phyloP scores from a whole-genome alignment of 148 eudicot species.

The Fagopyrum esculentum region DNA sequence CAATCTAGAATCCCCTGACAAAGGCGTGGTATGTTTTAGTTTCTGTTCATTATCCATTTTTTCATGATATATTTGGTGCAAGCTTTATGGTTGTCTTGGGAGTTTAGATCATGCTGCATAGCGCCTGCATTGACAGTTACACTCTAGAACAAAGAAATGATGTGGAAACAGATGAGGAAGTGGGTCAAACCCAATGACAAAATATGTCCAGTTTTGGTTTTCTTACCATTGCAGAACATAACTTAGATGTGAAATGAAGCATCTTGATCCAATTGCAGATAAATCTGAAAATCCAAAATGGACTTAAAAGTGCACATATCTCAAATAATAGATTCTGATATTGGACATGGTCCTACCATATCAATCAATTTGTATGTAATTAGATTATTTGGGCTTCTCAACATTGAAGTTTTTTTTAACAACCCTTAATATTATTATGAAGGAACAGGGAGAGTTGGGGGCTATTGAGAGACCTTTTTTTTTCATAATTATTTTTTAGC shows the following conservation, averaged over 20 bases:
- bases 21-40: conserved; percentile 67
- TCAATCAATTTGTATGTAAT: neutral
- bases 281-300: neutral
- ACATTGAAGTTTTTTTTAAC: neutral
- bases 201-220: neutral
- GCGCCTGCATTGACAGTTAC: neutral
- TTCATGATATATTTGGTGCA: conserved; percentile 6
- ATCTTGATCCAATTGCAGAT: neutral
- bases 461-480: neutral
- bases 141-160: neutral
- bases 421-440: neutral
- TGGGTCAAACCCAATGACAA: neutral
- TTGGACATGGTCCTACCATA: neutral
- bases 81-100: neutral
- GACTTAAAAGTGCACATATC: neutral
- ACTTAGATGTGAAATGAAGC: neutral
- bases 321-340: neutral
- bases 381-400: neutral
- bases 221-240: neutral
- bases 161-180: no score
- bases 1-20: conserved; percentile 84
- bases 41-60: neutral
- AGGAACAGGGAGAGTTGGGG: neutral
- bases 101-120: neutral
- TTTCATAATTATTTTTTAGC: neutral